Percentiles rank a stretch among this genome's conserved stretches.
phyloP scores from a whole-genome alignment of 371 early-diverging fungal genomes.

The Mucor racemosus region DNA sequence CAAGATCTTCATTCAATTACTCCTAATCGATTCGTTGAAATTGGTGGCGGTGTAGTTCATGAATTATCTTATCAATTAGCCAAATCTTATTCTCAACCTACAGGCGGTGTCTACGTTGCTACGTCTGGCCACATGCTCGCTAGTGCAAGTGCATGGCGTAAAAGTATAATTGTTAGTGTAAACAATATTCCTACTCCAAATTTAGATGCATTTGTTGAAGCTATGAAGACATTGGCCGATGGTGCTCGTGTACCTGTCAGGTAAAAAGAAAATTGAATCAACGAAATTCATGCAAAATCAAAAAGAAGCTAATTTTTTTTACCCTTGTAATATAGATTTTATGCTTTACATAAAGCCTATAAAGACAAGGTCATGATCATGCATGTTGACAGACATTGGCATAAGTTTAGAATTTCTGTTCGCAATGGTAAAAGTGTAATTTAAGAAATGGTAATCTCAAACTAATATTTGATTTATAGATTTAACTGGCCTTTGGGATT shows the following conservation, averaged over 20 bases:
- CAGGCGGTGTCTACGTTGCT: constrained; percentile 84
- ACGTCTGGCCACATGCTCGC: constrained; percentile 76
- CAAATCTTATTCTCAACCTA: constrained; percentile 72
- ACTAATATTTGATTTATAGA: neutral
- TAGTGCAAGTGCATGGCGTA: constrained; percentile 67
- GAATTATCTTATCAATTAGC: constrained; percentile 90
- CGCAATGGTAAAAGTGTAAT: constrained; percentile 67
- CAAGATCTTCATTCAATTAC: constrained; percentile 85
- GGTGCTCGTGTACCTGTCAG: constrained; percentile 82
- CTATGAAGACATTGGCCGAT: constrained; percentile 71
- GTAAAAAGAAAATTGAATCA: constrained; percentile 6
- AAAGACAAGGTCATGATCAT: constrained; percentile 82
- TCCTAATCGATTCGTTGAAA: constrained; percentile 76
- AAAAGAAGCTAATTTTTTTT: neutral
- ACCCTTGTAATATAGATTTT: constrained; percentile 54
- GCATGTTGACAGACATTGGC: constrained; percentile 88
- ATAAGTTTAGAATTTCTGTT: constrained; percentile 72
- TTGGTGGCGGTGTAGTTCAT: constrained; percentile 88
- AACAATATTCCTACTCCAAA: constrained; percentile 77
- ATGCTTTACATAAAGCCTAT: constrained; percentile 67
- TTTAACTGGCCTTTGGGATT: constrained; percentile 83
- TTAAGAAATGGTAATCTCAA: too few relatives aligned
- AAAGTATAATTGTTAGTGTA: constrained; percentile 69
- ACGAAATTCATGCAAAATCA: neutral
- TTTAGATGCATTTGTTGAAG: constrained; percentile 81